Conservation (phyloP, 1,284 basidiomycete species). For the Paramarasmius palmivorus region DNA sequence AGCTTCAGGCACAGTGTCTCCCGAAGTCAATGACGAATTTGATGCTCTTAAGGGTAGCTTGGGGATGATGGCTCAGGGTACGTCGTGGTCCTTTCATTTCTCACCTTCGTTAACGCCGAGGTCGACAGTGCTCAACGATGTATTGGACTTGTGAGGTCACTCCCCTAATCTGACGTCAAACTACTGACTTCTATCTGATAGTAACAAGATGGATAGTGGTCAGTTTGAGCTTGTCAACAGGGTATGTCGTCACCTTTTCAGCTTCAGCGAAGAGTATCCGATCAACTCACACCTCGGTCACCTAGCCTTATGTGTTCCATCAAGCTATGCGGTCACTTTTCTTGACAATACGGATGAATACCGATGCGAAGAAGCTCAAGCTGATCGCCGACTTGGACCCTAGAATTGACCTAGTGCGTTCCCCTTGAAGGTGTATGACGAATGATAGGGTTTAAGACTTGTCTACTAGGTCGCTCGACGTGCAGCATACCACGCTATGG, state of each 20-base stretch:
- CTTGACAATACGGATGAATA: conserved; percentile 61
- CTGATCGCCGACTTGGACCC: conserved; percentile 60
- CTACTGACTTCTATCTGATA: conserved; percentile 17
- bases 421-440: background rate
- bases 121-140: conserved; percentile 43
- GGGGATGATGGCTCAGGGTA: conserved; percentile 70
- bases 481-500: conserved; percentile 42
- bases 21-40: conserved; percentile 58
- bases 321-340: conserved; percentile 67
- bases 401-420: conserved; percentile 53
- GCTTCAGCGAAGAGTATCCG: background rate
- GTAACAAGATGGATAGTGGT: conserved; percentile 61
- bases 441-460: conserved; percentile 11
- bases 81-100: background rate
- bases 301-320: conserved; percentile 66
- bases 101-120: background rate
- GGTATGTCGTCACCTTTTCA: conserved; percentile 2
- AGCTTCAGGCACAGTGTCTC: conserved; percentile 47
- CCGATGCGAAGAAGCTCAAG: conserved; percentile 56
- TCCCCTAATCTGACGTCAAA: conserved; percentile 16
- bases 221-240: conserved; percentile 36
- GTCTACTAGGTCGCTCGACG: conserved; percentile 36
- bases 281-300: background rate
- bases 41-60: conserved; percentile 67
- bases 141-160: conserved; percentile 52